Base-by-base conservation (phyloP, 768 basidiomycete genomes). In the Tylopilus felleus region DNA sequence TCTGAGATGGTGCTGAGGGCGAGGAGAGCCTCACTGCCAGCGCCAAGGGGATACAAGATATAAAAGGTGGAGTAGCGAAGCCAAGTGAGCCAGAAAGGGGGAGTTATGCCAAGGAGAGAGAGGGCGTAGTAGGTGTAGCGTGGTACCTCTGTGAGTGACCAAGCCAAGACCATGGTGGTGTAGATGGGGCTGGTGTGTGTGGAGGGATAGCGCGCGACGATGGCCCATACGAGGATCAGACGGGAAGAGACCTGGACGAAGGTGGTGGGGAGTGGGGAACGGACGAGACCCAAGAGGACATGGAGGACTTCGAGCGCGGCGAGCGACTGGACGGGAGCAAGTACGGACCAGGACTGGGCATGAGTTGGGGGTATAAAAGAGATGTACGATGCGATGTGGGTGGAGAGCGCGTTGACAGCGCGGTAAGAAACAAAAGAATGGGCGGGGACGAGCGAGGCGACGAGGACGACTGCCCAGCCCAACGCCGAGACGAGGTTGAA, bases 31-130 rank as follows among this genome's bases (percentile, higher is more conserved):
- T 99, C 97, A 22, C 91, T 93, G 7, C 82, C 80, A 1, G 97
- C 96, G 42, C 97, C 97, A 22, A 93, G 68, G 5, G 92, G 94
- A 74, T 99, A 98, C n/a, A 98, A 80, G 44, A 93, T 56, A 71
- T 88, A 96, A 73, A 98, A 99, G 8, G 92, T 82, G 19, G 93
- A 90, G 78, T 98, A 99, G 51, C 96, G 92, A 40, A 88, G 69
- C 75, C 80, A 88, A 23, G 84, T 73, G 40, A 91, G 79, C 75
- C 79, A 86, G 6, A 80, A 60, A 13, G 90, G 81, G 16, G 70
- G 29, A 3, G 54, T 56, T 21, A 78, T 70, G 6, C 82, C 81
- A 39, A 90, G 57, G 5, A 96, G 78, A 40, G 75, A 77, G 63
- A 77, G 73, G 2, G 88, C 85, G 70, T 98, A 99, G 77, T 87